Base-by-base conservation (phyloP, 2,329 filamentous ascomycete species). In the Nothopassalora personata region DNA sequence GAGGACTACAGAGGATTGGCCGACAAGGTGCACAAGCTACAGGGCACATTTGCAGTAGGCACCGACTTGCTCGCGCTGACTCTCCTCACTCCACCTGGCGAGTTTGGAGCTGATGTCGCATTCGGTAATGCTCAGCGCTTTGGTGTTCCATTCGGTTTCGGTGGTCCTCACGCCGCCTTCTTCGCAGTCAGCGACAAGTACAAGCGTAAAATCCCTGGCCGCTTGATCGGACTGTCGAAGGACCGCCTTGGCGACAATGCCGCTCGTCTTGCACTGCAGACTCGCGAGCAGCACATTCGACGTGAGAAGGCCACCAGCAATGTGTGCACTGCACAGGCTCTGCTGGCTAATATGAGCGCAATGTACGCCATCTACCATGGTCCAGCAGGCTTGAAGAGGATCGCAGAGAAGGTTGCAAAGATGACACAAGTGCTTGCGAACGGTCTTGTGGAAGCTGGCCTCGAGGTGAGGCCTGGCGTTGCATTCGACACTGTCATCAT, bases 301-400 rank as follows among this genome's bases (percentile, higher is more conserved):
- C 85, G 93, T 70, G 93, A 97, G 74, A 97, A 97, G 82, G 93
- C 93, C 1, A 97, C 93, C 1, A 96, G 91, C 79, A 97, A 97
- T 72, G 92, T 97, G 60, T 97, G 93, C 79, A 97, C 93, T 1
- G 92, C 93, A 1, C 93, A 97, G 76, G 93, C 93, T 8, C 79
- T 97, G 28, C 80, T 97, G 54, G 93, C 93, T 39, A 97, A 97
- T 75, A 97, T 97, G 90, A 93, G 86, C 67, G 91, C 92, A 56
- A 88, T 97, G 78, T 97, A 96, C 72, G 92, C 91, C 54, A 82
- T 97, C 56, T 97, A 97, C 74, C 93, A 97, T 72, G 93, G 93
- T 3, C 93, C 93, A 0, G 76, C 85, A 56, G 91, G 92, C 18
- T 78, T 97, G 53, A 91, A 86, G 75, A 83, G 85, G 13, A 97